Conservation (phyloP, 2,329 filamentous ascomycete genomes). For the Gyromitra esculenta region DNA sequence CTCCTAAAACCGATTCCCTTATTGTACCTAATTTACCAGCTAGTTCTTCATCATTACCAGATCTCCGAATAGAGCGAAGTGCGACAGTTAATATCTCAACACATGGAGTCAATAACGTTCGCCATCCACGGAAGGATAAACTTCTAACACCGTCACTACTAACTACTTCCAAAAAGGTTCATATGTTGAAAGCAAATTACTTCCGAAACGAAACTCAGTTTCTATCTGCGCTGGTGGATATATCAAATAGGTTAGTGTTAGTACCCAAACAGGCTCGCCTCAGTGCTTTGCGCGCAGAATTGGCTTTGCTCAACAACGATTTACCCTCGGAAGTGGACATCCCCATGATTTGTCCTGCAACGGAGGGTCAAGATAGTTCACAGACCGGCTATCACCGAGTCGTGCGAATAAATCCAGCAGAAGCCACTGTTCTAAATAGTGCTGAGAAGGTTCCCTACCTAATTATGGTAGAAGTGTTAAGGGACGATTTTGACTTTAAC, state of each 20-base stretch:
- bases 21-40: constrained; percentile 43
- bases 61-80: constrained; percentile 54
- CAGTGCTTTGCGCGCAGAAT: constrained; percentile 81
- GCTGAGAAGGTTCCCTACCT: constrained; percentile 86
- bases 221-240: constrained; percentile 80
- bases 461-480: constrained; percentile 82
- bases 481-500: constrained; percentile 85
- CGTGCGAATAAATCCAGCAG: constrained; percentile 82
- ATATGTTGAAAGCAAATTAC: constrained; percentile 79
- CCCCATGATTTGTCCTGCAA: constrained; percentile 77
- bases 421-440: constrained; percentile 85
- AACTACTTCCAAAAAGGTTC: constrained; percentile 73
- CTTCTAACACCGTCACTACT: constrained; percentile 71
- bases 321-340: constrained; percentile 85
- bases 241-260: constrained; percentile 82
- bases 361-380: constrained; percentile 66
- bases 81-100: constrained; percentile 58
- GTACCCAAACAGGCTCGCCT: constrained; percentile 83
- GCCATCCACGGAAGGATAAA: constrained; percentile 60
- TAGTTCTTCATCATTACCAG: constrained; percentile 57
- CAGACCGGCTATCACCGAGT: constrained; percentile 83
- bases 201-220: constrained; percentile 85
- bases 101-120: constrained; percentile 54
- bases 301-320: constrained; percentile 82
- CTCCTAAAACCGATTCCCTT: constrained; percentile 45